These are phyloP conservation scores for Dictyostelium purpureum DNA, from an alignment of 78 protist genomes.

Conservation along the genomic window DNA sequence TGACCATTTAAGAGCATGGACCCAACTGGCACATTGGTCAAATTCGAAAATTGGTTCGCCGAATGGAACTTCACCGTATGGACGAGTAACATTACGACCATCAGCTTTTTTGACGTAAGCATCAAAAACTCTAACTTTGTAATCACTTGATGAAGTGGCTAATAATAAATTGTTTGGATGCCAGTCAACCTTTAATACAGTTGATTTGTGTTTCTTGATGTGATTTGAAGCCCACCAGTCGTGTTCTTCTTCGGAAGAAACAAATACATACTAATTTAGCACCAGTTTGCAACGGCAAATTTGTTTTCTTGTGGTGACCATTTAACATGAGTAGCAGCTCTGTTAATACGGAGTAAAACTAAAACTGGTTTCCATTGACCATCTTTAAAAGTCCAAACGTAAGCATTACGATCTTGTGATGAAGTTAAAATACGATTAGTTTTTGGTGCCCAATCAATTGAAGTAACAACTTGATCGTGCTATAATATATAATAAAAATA, in stretches of 20 bases:
- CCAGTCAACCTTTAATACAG: slow-evolving; percentile 92
- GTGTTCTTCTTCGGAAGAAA: slow-evolving; percentile 92
- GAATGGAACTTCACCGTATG: slow-evolving; percentile 76
- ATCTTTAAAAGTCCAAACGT: slow-evolving; percentile 90
- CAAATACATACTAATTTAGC: slow-evolving; percentile 91
- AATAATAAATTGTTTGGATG: slow-evolving; percentile 89
- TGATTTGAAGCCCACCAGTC: slow-evolving; percentile 97
- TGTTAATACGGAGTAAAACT: slow-evolving; percentile 92
- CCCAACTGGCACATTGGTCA: slow-evolving; percentile 87
- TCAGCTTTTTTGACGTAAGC: slow-evolving; percentile 90
- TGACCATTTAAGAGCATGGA: slow-evolving; percentile 88
- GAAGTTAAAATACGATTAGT: slow-evolving; percentile 93
- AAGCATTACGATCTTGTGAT: slow-evolving; percentile 97
- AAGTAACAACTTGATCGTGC: slow-evolving; percentile 95
- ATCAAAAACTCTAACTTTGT: slow-evolving; percentile 83
- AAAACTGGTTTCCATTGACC: slow-evolving; percentile 93
- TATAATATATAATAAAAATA: neutral
- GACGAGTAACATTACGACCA: slow-evolving; percentile 52
- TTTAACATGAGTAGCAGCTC: slow-evolving; percentile 93
- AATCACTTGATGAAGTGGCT: slow-evolving; percentile 91
- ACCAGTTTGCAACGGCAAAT: slow-evolving; percentile 95
- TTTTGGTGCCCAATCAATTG: slow-evolving; percentile 94
- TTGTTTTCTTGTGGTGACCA: slow-evolving; percentile 94
- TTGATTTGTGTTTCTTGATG: slow-evolving; percentile 92
- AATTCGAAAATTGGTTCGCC: slow-evolving; percentile 73